phyloP scores from a whole-genome alignment of 169 alveolate genomes.

The Toxoplasma gondii region DNA sequence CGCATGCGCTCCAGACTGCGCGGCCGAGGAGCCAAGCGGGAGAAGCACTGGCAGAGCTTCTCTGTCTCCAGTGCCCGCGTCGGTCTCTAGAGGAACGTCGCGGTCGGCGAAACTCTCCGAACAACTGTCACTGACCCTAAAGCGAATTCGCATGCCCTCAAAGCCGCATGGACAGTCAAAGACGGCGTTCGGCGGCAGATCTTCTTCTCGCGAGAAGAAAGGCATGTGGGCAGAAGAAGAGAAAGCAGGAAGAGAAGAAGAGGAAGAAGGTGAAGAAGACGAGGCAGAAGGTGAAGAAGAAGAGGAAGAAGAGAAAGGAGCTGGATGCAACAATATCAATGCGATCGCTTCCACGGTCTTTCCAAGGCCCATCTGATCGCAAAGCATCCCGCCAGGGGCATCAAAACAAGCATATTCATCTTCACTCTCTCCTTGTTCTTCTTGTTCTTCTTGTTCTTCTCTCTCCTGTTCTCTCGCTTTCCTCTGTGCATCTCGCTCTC shows the following conservation, averaged over 20 bases:
- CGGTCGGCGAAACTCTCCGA: background rate
- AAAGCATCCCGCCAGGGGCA: conserved; percentile 69
- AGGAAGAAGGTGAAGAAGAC: background rate
- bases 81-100: background rate
- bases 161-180: conserved; percentile 16
- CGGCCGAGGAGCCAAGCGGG: too few species aligned
- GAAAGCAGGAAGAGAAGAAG: background rate
- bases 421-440: background rate
- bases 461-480: background rate
- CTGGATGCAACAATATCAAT: conserved; percentile 17
- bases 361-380: conserved; percentile 72
- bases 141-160: background rate
- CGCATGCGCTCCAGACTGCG: too few species aligned
- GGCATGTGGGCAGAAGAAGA: background rate
- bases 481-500: background rate
- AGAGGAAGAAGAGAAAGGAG: conserved; percentile 16
- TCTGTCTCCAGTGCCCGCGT: background rate
- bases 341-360: conserved; percentile 71
- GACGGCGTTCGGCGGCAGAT: background rate
- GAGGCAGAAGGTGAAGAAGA: background rate
- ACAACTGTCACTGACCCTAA: background rate
- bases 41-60: background rate
- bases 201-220: background rate
- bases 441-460: background rate
- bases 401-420: conserved; percentile 14